Conservation (phyloP, 257 asterid genomes). For the Voacanga thouarsii region DNA sequence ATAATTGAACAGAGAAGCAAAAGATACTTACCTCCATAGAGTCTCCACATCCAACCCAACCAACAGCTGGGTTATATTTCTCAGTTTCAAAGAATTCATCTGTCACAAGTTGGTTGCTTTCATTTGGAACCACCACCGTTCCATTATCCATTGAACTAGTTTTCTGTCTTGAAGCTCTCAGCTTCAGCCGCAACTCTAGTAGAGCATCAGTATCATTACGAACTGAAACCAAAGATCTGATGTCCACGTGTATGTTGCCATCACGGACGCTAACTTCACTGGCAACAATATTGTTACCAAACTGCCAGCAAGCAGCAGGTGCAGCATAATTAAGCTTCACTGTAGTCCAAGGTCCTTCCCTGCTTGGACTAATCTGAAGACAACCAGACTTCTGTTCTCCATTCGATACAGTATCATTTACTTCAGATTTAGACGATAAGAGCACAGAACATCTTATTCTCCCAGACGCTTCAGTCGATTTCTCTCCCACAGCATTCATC, state of each 20-base stretch:
- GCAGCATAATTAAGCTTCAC: conserved; percentile 87
- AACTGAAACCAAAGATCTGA: conserved; percentile 87
- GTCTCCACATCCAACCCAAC: conserved; percentile 58
- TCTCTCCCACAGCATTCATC: conserved; percentile 30
- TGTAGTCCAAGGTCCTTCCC: conserved; percentile 89
- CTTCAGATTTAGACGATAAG: conserved; percentile 47
- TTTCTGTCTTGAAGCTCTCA: conserved; percentile 37
- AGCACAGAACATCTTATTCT: conserved; percentile 65
- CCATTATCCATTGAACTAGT: conserved; percentile 27
- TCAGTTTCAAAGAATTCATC: conserved; percentile 80
- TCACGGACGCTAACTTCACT: conserved; percentile 83
- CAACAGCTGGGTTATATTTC: conserved; percentile 45
- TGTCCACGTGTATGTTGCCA: conserved; percentile 66
- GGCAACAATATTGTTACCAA: conserved; percentile 76
- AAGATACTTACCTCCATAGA: conserved; percentile 47
- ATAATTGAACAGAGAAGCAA: background rate
- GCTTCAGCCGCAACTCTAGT: conserved; percentile 69
- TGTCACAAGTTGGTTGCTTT: conserved; percentile 38
- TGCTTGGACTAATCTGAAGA: conserved; percentile 79
- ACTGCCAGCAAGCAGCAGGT: conserved; percentile 89
- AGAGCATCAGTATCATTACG: conserved; percentile 66
- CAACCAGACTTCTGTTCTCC: conserved; percentile 51
- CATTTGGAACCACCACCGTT: conserved; percentile 25
- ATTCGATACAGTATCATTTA: conserved; percentile 32
- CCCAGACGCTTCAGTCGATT: conserved; percentile 31